Evolutionary conservation across 2,329 filamentous ascomycete species (phyloP).

Genomic region (Penicillium griseofulvum): DNA sequence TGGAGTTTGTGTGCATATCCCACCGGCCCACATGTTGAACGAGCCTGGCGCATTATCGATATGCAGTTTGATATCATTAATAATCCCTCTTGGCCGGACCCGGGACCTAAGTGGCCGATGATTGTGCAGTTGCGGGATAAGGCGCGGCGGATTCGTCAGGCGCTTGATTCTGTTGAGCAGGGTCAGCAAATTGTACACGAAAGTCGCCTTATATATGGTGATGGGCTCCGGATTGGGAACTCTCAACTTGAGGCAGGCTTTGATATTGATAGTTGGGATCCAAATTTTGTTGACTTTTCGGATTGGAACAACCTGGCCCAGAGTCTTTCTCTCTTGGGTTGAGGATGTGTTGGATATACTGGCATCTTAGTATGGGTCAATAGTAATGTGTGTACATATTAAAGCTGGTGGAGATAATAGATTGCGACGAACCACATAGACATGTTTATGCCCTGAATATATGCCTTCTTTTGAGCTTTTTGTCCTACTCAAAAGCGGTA

Average conservation of each 20-base stretch:
- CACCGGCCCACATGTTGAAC: constrained; percentile 23
- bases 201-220: neutral
- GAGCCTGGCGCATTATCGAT: constrained; percentile 33
- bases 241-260: neutral
- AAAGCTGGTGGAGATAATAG: neutral
- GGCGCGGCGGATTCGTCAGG: constrained; percentile 13
- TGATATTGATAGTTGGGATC: constrained; percentile 19
- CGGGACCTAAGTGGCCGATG: constrained; percentile 25
- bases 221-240: neutral
- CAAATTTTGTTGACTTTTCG: constrained; percentile 17
- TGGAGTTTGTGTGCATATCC: constrained; percentile 47
- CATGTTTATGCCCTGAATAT: too few relatives aligned
- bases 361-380: neutral
- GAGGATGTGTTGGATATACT: neutral
- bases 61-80: constrained; percentile 17
- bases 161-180: neutral
- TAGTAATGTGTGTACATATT: too few relatives aligned
- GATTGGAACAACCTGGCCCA: constrained; percentile 23
- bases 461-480: too few relatives aligned
- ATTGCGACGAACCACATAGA: too few relatives aligned
- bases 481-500: too few relatives aligned
- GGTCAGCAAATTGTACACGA: neutral
- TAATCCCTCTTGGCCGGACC: constrained; percentile 20
- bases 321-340: constrained; percentile 5
- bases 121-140: constrained; percentile 19